Percentiles rank a stretch among this genome's conserved stretches.
phyloP scores from a whole-genome alignment of 179 eudicot genomes.

The Kewa caespitosa region DNA sequence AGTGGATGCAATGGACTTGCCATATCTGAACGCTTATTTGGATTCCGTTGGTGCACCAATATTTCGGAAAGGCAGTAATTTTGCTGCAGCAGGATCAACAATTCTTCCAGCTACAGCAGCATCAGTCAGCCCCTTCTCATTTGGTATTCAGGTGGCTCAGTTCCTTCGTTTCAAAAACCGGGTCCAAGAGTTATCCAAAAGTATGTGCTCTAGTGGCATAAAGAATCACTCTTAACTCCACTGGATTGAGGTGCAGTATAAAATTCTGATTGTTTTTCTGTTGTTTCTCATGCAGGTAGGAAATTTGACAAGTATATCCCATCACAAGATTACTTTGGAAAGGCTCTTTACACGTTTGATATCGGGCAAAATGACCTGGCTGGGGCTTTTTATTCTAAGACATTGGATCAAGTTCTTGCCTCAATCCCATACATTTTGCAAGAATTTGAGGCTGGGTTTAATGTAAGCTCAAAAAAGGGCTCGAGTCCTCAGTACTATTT shows the following conservation, averaged over 20 bases:
- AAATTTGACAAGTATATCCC: constrained; percentile 64
- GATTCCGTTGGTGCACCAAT: constrained; percentile 67
- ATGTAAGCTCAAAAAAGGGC: constrained; percentile 32
- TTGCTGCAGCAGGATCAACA: constrained; percentile 80
- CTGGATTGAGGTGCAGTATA: background rate
- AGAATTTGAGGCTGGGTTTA: constrained; percentile 72
- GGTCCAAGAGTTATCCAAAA: constrained; percentile 50
- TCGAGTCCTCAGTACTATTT: background rate
- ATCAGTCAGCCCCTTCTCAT: constrained; percentile 80
- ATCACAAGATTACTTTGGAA: constrained; percentile 50
- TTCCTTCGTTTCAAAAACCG: constrained; percentile 71
- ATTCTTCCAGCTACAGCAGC: constrained; percentile 69
- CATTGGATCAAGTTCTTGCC: constrained; percentile 69
- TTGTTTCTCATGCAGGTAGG: constrained; percentile 46
- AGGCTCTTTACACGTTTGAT: constrained; percentile 83
- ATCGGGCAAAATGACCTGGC: constrained; percentile 92
- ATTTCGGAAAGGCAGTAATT: constrained; percentile 69
- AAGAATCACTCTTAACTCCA: background rate
- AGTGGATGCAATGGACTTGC: constrained; percentile 88
- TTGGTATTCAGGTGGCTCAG: constrained; percentile 78
- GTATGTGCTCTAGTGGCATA: constrained; percentile 31
- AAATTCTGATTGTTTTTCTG: constrained; percentile 3
- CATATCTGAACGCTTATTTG: constrained; percentile 76
- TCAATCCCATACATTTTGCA: constrained; percentile 62
- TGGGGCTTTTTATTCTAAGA: constrained; percentile 73